These are phyloP conservation scores for Centaurea solstitialis DNA, from an alignment of 129 eudicot species.

Conservation along the genomic window DNA sequence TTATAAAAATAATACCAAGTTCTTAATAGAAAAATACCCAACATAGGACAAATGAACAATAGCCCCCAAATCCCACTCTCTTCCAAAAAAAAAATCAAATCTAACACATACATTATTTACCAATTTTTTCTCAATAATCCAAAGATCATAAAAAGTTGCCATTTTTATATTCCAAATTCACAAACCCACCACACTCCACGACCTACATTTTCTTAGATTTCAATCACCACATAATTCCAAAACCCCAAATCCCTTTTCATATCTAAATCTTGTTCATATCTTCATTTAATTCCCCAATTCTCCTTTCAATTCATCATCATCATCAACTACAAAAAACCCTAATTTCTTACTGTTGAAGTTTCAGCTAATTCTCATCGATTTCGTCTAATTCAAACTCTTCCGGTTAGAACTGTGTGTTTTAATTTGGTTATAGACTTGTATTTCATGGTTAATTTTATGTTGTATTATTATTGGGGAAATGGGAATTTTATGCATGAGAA, in stretches of 20 bases:
- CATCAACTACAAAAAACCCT: neutral
- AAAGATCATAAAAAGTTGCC: constrained; percentile 12
- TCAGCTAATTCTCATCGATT: neutral
- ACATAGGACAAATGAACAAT: neutral
- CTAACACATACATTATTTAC: neutral
- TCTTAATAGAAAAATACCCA: too few relatives aligned
- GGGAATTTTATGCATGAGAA: constrained; percentile 16
- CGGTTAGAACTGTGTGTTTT: constrained; percentile 5
- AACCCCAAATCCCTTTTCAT: neutral
- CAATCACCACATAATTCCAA: constrained; percentile 2
- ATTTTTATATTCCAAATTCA: neutral
- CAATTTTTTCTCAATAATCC: neutral
- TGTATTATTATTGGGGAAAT: neutral
- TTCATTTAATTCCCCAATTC: neutral
- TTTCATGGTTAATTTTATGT: neutral
- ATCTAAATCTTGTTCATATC: neutral
- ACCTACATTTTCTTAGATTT: neutral
- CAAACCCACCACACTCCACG: neutral
- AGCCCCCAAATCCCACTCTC: constrained; percentile 6
- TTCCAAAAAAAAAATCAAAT: neutral
- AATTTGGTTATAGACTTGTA: neutral
- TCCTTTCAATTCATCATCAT: neutral
- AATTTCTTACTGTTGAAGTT: neutral
- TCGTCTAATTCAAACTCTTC: neutral
- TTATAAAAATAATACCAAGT: too few relatives aligned